These are phyloP conservation scores for Boletus vermiculosoides DNA, from an alignment of 768 basidiomycete genomes.

Conservation along the genomic window DNA sequence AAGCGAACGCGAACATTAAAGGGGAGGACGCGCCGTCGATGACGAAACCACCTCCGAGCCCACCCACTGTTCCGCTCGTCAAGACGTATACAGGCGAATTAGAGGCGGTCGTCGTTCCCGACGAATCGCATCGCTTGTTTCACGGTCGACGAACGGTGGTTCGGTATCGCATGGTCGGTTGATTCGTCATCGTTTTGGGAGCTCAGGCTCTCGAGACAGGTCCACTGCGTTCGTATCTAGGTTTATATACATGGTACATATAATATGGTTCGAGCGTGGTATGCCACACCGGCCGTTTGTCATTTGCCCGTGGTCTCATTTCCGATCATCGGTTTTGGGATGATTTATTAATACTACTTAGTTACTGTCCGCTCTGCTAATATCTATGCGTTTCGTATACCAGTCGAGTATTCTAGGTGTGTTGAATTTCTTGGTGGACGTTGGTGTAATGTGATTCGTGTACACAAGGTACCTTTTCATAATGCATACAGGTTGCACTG, in stretches of 20 bases:
- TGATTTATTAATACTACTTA: too few species aligned
- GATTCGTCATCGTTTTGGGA: not conserved
- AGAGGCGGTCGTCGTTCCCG: slow-evolving; percentile 51
- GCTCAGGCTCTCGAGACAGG: too few species aligned
- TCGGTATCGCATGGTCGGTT: slow-evolving; percentile 48
- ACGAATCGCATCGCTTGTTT: slow-evolving; percentile 51
- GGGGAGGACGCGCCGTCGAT: not conserved
- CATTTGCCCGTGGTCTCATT: too few species aligned
- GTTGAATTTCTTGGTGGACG: not conserved
- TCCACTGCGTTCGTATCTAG: not conserved
- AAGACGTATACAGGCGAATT: slow-evolving; percentile 55
- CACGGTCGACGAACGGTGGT: slow-evolving; percentile 55
- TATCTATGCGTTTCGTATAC: not conserved
- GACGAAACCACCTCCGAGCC: not conserved
- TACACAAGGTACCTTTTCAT: too few species aligned
- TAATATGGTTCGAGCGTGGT: not conserved
- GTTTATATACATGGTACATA: not conserved
- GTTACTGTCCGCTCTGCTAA: not conserved
- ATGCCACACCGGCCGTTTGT: too few species aligned
- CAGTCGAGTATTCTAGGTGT: too few species aligned
- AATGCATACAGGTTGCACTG: too few species aligned
- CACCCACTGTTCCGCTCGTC: slow-evolving; percentile 18
- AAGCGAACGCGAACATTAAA: not conserved
- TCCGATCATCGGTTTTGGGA: too few species aligned
- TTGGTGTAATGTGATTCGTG: not conserved